Evolutionary conservation across 2,329 filamentous ascomycete species (phyloP).

Genomic region (Clonostachys solani): DNA sequence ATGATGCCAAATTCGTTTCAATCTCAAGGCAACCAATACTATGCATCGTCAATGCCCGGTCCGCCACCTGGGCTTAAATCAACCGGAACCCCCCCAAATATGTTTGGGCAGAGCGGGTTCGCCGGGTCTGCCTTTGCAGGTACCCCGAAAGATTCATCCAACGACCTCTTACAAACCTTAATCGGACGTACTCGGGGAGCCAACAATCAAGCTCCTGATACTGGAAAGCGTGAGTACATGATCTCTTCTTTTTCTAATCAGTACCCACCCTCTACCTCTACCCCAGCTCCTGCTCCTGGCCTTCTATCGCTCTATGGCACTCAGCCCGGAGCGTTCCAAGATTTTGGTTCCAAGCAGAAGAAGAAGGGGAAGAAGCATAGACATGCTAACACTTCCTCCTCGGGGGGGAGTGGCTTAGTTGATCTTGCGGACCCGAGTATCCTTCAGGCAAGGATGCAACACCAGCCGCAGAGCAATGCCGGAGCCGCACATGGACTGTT

Average conservation of each 20-base stretch:
- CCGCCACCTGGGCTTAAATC: conserved; percentile 95
- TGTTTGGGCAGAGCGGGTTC: conserved; percentile 84
- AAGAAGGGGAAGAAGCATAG: conserved; percentile 99
- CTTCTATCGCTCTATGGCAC: conserved; percentile 89
- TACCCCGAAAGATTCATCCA: conserved; percentile 65
- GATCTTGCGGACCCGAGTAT: conserved; percentile 99
- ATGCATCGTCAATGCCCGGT: conserved; percentile 80
- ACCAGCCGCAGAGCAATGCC: conserved; percentile 76
- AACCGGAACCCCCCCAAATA: conserved; percentile 87
- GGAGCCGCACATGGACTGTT: conserved; percentile 87
- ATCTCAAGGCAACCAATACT: conserved; percentile 67
- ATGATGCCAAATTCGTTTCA: conserved; percentile 73
- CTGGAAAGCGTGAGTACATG: conserved; percentile 97
- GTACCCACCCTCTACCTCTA: conserved; percentile 76
- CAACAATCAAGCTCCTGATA: conserved; percentile 72
- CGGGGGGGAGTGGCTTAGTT: conserved; percentile 97
- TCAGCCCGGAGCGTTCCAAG: conserved; percentile 82
- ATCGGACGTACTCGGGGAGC: conserved; percentile 66
- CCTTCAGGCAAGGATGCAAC: conserved; percentile 95
- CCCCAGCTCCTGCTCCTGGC: conserved; percentile 83
- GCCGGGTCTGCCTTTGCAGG: conserved; percentile 65
- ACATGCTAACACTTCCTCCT: conserved; percentile 99
- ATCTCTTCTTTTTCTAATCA: conserved; percentile 89
- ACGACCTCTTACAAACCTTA: conserved; percentile 70
- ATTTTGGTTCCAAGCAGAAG: conserved; percentile 95